Conservation (phyloP, 2,329 filamentous ascomycete genomes). For the Furcasterigmium sp. region DNA sequence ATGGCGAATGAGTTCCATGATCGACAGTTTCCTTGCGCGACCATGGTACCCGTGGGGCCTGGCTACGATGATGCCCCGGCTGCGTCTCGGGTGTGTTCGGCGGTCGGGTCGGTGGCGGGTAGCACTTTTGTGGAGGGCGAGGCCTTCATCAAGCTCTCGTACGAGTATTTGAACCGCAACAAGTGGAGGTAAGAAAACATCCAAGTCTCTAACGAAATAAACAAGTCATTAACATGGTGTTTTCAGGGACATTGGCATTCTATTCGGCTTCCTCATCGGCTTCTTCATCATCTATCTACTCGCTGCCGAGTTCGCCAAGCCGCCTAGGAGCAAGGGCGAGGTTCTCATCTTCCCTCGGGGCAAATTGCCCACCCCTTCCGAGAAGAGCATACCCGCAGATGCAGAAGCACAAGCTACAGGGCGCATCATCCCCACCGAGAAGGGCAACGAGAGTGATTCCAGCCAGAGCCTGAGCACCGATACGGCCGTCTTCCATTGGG, state of each 20-base stretch:
- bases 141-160: not conserved
- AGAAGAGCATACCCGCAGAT: constrained; percentile 41
- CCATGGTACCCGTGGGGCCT: not conserved
- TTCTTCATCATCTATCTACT: constrained; percentile 49
- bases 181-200: constrained; percentile 25
- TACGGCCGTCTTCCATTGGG: constrained; percentile 65
- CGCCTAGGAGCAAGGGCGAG: constrained; percentile 43
- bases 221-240: too few species aligned
- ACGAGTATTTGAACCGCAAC: constrained; percentile 2
- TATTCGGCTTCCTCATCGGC: constrained; percentile 48
- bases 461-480: constrained; percentile 25
- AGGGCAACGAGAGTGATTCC: constrained; percentile 12
- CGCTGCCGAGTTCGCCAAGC: constrained; percentile 41
- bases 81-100: not conserved
- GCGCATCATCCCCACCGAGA: constrained; percentile 1
- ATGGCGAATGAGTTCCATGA: constrained; percentile 58
- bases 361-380: constrained; percentile 51
- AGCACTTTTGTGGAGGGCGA: not conserved
- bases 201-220: constrained; percentile 11
- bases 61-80: not conserved
- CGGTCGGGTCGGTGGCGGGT: constrained; percentile 2
- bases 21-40: constrained; percentile 19
- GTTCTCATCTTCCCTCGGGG: constrained; percentile 51
- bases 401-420: constrained; percentile 20
- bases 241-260: constrained; percentile 49